Conservation (phyloP, 768 basidiomycete genomes). For the Solioccasus polychromus region DNA sequence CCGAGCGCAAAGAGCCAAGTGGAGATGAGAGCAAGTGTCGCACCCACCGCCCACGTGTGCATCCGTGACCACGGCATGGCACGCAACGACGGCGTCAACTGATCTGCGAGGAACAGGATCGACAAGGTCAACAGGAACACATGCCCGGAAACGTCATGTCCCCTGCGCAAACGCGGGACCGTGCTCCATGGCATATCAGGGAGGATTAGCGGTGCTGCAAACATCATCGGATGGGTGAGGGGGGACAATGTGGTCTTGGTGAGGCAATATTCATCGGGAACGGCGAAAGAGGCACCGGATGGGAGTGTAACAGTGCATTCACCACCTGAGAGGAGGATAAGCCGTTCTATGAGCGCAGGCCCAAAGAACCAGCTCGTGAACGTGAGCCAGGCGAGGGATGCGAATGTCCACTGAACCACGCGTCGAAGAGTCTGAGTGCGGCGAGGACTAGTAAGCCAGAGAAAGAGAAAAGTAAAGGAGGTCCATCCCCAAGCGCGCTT, state of each 20-base stretch:
- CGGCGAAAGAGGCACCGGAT: conserved; percentile 46
- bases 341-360: conserved; percentile 67
- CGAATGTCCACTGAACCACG: conserved; percentile 51
- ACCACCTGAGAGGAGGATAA: conserved; percentile 66
- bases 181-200: conserved; percentile 42
- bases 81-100: conserved; percentile 57
- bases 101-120: conserved; percentile 73
- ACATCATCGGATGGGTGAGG: conserved; percentile 60
- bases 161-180: conserved; percentile 65
- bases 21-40: conserved; percentile 46
- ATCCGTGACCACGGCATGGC: conserved; percentile 36
- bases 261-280: conserved; percentile 60
- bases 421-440: conserved; percentile 40
- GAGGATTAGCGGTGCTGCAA: conserved; percentile 40
- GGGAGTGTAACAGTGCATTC: conserved; percentile 71
- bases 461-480: conserved; percentile 56
- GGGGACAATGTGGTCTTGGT: conserved; percentile 50
- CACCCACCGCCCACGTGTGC: conserved; percentile 48
- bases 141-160: conserved; percentile 94
- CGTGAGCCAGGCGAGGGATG: conserved; percentile 65
- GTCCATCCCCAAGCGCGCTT: conserved; percentile 95
- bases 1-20: conserved; percentile 73
- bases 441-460: conserved; percentile 56
- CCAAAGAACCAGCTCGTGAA: conserved; percentile 91
- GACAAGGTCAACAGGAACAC: conserved; percentile 85